A percentile compares a stretch with the other conserved stretches of the same genome.
phyloP scores from a whole-genome alignment of 495 filamentous ascomycete species.

The Letharia columbiana region DNA sequence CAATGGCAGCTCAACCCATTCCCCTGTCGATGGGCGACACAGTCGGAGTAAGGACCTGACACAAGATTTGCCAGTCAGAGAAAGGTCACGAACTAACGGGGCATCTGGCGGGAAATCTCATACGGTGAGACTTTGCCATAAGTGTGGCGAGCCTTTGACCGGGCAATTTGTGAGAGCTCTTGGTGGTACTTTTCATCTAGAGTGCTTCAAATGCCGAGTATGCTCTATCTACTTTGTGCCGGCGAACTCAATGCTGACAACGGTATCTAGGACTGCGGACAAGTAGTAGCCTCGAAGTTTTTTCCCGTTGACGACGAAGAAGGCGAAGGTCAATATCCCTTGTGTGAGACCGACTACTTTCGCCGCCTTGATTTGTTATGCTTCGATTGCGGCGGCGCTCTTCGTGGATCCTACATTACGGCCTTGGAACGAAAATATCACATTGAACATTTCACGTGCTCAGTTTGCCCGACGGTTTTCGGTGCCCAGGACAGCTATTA shows the following conservation, averaged over 20 bases:
- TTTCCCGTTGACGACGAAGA: slow-evolving; percentile 91
- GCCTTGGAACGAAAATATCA: slow-evolving; percentile 97
- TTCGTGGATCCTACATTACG: slow-evolving; percentile 97
- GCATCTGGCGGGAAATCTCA: slow-evolving; percentile 37
- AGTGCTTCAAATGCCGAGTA: slow-evolving; percentile 97
- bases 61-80: slow-evolving; percentile 22
- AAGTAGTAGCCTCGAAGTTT: slow-evolving; percentile 97
- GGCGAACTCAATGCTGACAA: slow-evolving; percentile 7
- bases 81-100: slow-evolving; percentile 39
- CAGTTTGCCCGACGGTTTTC: slow-evolving; percentile 92
- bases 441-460: slow-evolving; percentile 98
- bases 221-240: slow-evolving; percentile 30
- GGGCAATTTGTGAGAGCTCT: slow-evolving; percentile 95
- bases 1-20: slow-evolving; percentile 21
- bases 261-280: slow-evolving; percentile 72
- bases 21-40: slow-evolving; percentile 19
- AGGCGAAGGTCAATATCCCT: slow-evolving; percentile 72
- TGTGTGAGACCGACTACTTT: slow-evolving; percentile 98
- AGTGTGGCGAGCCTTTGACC: slow-evolving; percentile 75
- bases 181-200: slow-evolving; percentile 86
- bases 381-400: slow-evolving; percentile 81
- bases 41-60: slow-evolving; percentile 18
- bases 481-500: slow-evolving; percentile 98
- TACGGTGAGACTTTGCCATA: slow-evolving; percentile 62
- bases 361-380: slow-evolving; percentile 85